A percentile compares a stretch with the other conserved stretches of the same genome.
Evolutionary conservation across 106 monocot genomes (phyloP).

Genomic region (Acorus gramineus): DNA sequence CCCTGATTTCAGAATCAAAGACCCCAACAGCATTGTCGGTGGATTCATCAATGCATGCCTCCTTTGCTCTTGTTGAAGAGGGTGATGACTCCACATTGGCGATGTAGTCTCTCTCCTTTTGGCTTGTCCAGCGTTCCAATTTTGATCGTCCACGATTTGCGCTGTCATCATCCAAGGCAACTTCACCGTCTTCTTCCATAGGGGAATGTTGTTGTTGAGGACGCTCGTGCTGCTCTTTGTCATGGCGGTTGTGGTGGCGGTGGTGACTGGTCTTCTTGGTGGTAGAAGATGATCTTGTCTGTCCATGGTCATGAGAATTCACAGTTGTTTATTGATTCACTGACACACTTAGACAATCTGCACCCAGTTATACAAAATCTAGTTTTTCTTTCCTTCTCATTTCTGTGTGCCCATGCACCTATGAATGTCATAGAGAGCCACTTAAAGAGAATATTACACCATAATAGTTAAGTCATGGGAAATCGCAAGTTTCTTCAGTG

Average conservation of each 20-base stretch:
- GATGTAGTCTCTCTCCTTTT: slow-evolving; percentile 66
- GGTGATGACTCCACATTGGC: slow-evolving; percentile 13
- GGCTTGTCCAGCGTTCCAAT: slow-evolving; percentile 88
- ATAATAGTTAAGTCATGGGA: too few relatives aligned
- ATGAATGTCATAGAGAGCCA: too few relatives aligned
- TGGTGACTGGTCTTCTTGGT: slow-evolving; percentile 4
- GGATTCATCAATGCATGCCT: slow-evolving; percentile 12
- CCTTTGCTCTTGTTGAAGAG: slow-evolving; percentile 15
- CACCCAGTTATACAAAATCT: too few relatives aligned
- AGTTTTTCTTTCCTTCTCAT: too few relatives aligned
- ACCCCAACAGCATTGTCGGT: slow-evolving; percentile 7
- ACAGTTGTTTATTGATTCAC: too few relatives aligned
- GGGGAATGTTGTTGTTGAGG: slow-evolving; percentile 11
- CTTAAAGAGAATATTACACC: too few relatives aligned
- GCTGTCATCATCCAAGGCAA: slow-evolving; percentile 50
- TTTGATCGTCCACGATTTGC: slow-evolving; percentile 67
- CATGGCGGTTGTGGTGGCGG: slow-evolving; percentile 5
- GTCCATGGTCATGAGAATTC: too few relatives aligned
- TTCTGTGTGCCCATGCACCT: too few relatives aligned
- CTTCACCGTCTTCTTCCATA: slow-evolving; percentile 23
- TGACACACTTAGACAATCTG: too few relatives aligned
- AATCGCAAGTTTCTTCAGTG: too few relatives aligned
- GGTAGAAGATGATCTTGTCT: too few relatives aligned
- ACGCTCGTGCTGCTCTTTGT: slow-evolving; percentile 8
- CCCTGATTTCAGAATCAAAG: slow-evolving; percentile 23